Percentiles rank a stretch among this genome's conserved stretches.
These are phyloP conservation scores for Hymenoscyphus fraxineus DNA, from an alignment of 2,329 filamentous ascomycete species.

Conservation along the genomic window DNA sequence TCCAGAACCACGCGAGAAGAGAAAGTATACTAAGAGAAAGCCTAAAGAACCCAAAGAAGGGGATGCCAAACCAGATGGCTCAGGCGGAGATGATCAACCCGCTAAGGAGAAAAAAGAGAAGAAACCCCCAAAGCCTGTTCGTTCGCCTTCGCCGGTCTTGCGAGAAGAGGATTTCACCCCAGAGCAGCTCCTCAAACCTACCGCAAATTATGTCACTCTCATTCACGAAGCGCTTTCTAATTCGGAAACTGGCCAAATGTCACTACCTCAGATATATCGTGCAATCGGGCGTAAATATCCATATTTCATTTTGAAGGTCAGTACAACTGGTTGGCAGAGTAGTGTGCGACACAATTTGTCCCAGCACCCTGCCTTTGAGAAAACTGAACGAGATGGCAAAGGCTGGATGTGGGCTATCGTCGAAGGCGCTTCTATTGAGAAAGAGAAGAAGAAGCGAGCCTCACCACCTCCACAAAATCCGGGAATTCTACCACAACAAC, in stretches of 20 bases:
- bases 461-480: slow-evolving; percentile 40
- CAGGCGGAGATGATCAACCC: slow-evolving; percentile 45
- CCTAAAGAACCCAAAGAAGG: slow-evolving; percentile 43
- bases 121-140: slow-evolving; percentile 39
- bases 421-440: slow-evolving; percentile 50
- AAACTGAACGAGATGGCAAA: slow-evolving; percentile 50
- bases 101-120: slow-evolving; percentile 54
- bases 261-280: slow-evolving; percentile 57
- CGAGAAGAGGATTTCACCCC: slow-evolving; percentile 58
- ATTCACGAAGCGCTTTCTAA: slow-evolving; percentile 54
- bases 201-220: slow-evolving; percentile 53
- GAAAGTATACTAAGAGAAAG: slow-evolving; percentile 63
- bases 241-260: slow-evolving; percentile 47
- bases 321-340: slow-evolving; percentile 57
- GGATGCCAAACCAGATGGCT: slow-evolving; percentile 48
- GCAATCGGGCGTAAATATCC: slow-evolving; percentile 55
- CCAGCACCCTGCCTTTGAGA: slow-evolving; percentile 52
- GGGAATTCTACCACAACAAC: slow-evolving; percentile 27
- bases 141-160: slow-evolving; percentile 52
- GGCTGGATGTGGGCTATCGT: slow-evolving; percentile 55
- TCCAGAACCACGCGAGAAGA: slow-evolving; percentile 55
- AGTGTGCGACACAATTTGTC: slow-evolving; percentile 61
- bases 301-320: slow-evolving; percentile 51
- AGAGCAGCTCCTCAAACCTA: slow-evolving; percentile 67
- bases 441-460: slow-evolving; percentile 46